Evolutionary conservation across 495 filamentous ascomycete genomes (phyloP).

Genomic region (Xylaria grammica): DNA sequence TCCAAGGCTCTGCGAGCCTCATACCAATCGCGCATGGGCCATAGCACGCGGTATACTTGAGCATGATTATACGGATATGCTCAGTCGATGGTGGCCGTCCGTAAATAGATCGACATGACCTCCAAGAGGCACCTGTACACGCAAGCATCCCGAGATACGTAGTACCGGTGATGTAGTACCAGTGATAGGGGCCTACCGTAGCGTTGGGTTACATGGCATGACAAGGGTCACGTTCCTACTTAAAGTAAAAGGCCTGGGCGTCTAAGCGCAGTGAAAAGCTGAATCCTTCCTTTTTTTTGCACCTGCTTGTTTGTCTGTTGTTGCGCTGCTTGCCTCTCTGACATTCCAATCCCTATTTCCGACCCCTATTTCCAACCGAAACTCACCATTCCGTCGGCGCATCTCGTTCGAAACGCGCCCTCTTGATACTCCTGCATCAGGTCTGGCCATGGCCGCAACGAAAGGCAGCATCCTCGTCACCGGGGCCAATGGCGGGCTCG

Average conservation of each 20-base stretch:
- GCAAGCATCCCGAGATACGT: too few relatives aligned
- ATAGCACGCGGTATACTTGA: too few relatives aligned
- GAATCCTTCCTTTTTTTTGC: too few relatives aligned
- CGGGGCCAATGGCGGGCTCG: slow-evolving; percentile 42
- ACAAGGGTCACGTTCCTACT: too few relatives aligned
- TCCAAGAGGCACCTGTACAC: neutral
- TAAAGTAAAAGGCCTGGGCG: too few relatives aligned
- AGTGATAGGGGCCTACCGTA: too few relatives aligned
- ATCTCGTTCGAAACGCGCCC: neutral
- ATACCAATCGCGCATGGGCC: too few relatives aligned
- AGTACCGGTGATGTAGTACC: neutral
- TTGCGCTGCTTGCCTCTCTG: too few relatives aligned
- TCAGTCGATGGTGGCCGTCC: neutral
- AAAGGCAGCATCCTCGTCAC: slow-evolving; percentile 28
- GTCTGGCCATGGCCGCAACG: neutral
- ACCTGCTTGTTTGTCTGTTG: too few relatives aligned
- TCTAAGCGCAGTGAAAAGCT: too few relatives aligned
- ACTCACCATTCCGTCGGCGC: neutral
- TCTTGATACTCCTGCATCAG: neutral
- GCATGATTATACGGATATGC: neutral
- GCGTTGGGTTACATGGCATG: too few relatives aligned
- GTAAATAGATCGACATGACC: neutral
- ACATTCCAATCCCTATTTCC: neutral
- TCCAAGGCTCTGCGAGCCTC: too few relatives aligned
- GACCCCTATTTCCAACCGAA: neutral